Conservation (phyloP, 73 alveolate genomes). For the Tetrahymena borealis region DNA sequence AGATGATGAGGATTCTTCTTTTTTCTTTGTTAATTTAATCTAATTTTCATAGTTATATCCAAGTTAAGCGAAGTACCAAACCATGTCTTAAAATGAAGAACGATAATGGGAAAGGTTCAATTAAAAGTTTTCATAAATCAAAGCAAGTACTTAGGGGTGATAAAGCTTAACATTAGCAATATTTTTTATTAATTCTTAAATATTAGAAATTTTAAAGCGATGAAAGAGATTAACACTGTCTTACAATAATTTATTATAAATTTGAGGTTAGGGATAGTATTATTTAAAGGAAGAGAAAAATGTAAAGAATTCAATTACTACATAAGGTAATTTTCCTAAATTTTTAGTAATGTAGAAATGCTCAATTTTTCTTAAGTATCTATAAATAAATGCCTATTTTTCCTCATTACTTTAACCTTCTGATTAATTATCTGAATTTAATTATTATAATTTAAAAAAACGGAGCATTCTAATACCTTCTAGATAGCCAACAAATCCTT, state of each 20-base stretch:
- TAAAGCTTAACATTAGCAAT: neutral
- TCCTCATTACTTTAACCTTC: neutral
- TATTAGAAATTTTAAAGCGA: neutral
- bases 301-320: neutral
- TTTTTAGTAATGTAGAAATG: neutral
- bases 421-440: neutral
- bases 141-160: neutral
- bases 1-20: neutral
- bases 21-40: neutral
- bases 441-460: neutral
- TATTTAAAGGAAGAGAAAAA: neutral
- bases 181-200: neutral
- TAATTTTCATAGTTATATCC: neutral
- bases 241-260: neutral
- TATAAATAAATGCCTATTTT: neutral
- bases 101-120: neutral
- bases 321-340: neutral
- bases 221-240: neutral
- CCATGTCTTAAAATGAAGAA: neutral
- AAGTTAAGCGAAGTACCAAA: neutral
- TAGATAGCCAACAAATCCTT: neutral
- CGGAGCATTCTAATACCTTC: neutral
- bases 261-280: neutral
- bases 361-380: neutral
- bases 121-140: neutral